These are phyloP conservation scores for Telfairia occidentalis DNA, from an alignment of 331 rosid species.

Conservation along the genomic window DNA sequence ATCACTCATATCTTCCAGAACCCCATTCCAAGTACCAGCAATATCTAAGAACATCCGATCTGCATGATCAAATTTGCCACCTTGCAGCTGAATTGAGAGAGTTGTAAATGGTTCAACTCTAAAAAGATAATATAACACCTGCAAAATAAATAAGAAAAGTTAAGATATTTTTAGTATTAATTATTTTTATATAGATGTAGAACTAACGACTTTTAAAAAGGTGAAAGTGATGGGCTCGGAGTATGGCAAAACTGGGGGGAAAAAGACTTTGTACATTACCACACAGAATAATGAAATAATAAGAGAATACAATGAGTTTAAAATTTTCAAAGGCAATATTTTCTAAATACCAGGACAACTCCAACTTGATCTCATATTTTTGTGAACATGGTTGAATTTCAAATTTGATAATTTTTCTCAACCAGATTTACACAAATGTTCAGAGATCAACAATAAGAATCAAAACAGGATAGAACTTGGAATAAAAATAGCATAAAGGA, in stretches of 20 bases:
- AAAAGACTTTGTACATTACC: not conserved
- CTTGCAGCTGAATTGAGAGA: constrained; percentile 91
- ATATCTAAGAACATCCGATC: constrained; percentile 97
- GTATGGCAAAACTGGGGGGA: not conserved
- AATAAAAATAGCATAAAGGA: not conserved
- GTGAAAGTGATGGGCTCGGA: not conserved
- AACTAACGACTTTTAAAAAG: constrained; percentile 8
- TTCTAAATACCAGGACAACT: not conserved
- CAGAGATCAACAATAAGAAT: not conserved
- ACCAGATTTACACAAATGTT: not conserved
- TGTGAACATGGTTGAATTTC: not conserved
- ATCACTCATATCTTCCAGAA: constrained; percentile 94
- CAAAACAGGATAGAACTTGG: not conserved
- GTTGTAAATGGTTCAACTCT: constrained; percentile 97
- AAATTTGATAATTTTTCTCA: not conserved
- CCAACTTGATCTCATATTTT: not conserved
- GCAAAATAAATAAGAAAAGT: constrained; percentile 26
- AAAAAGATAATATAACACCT: constrained; percentile 90
- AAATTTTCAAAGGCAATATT: not conserved
- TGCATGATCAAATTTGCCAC: constrained; percentile 96
- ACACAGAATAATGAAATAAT: not conserved
- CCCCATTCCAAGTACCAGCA: constrained; percentile 89
- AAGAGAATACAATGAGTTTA: not conserved
- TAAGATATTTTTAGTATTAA: constrained; percentile 11
- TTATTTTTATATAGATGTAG: constrained; percentile 14